Base-by-base conservation (phyloP, 441 rosid species). In the Sinapis alba region DNA sequence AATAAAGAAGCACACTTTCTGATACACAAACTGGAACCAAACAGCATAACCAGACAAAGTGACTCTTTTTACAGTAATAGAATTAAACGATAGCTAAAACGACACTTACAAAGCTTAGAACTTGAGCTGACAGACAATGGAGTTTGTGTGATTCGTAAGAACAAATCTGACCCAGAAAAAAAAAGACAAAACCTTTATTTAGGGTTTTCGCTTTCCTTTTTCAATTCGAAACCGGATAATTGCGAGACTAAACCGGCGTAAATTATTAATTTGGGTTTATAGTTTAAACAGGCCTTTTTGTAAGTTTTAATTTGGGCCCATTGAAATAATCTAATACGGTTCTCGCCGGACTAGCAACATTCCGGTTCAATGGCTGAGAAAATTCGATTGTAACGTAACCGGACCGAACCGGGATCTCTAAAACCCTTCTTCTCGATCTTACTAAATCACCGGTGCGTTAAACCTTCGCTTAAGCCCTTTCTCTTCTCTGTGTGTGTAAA, bases 391-490 rank as follows among this genome's bases (percentile, higher is more conserved):
- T 19, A 36, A 3, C 8, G 23, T 23, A 56, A 71, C 68, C 67
- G 71, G 7, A 58, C 62, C 62, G 43, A 7, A 77, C 77, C 77
- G 69, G 69, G 16, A 65, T 62, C 13, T 50, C 73, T 77, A 71
- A 77, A 77, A 77, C 80, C 80, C 74, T 72, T 67, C 18, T 6
- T 43, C 41, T 21, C 41, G 61, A 34, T 18, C 20, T 10, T 1
- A 47, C 54, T 2, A 26, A n/a, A n/a, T 62, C 71, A 19, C 80
- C 76, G 80, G 80, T 59, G 77, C 60, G 64, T 61, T 78, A 78
- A 78, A 72, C 78, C 74, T 26, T 60, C 20, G 74, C 67, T 43
- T 18, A 58, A 6, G n/a, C 47, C 58, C 60, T 53, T 50, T 16
- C 56, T 15, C 53, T 18, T 51, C 45, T 57, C 26, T 68, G 54